Percentiles rank a stretch among this genome's conserved stretches.
Evolutionary conservation across 2,329 filamentous ascomycete genomes (phyloP).

Genomic region (Hymenoscyphus salicellus): DNA sequence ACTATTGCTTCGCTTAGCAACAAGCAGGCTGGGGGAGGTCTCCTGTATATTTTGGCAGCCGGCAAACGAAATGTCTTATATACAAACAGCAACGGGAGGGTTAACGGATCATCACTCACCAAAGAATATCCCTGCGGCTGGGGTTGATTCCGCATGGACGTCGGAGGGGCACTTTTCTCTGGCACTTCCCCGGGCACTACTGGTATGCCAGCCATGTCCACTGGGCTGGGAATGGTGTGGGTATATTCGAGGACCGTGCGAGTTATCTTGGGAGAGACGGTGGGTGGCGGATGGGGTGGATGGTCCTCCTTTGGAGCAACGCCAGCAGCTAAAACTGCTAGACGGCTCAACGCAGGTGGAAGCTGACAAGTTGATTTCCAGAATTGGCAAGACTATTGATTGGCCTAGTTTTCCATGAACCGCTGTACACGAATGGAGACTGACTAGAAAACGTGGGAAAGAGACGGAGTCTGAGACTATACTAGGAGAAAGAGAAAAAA

Average conservation of each 20-base stretch:
- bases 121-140: constrained; percentile 19
- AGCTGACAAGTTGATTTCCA: too few relatives aligned
- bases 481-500: neutral
- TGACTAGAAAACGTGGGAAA: too few relatives aligned
- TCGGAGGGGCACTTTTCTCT: constrained; percentile 5
- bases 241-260: neutral
- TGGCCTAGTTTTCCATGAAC: neutral
- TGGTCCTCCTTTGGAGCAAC: too few relatives aligned
- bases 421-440: neutral
- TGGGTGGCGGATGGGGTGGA: neutral
- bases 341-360: neutral
- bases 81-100: constrained; percentile 6
- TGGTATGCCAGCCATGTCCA: constrained; percentile 2
- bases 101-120: constrained; percentile 10
- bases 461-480: neutral
- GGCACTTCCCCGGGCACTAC: neutral
- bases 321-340: neutral
- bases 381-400: neutral
- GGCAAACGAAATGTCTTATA: constrained; percentile 5
- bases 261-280: neutral
- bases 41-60: constrained; percentile 6
- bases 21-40: neutral
- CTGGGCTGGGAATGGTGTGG: neutral
- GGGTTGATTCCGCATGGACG: neutral
- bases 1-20: constrained; percentile 8